Conservation (phyloP, 176 grass and related monocot genomes). For the Oryza coarctata region DNA sequence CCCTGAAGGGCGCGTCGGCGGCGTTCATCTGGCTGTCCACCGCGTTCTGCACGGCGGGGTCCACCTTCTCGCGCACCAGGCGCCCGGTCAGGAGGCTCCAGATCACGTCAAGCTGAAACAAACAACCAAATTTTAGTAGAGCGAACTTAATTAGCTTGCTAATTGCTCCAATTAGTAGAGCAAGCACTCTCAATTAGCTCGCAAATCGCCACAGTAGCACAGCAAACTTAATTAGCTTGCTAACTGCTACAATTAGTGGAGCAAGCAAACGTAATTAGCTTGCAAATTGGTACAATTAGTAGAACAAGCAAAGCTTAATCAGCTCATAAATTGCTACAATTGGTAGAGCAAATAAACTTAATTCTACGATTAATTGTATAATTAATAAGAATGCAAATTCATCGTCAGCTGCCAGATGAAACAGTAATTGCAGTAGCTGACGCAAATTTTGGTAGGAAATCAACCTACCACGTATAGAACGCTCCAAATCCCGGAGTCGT, state of each 20-base stretch:
- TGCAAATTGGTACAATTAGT: background rate
- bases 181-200: background rate
- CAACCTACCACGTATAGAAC: slow-evolving; percentile 67
- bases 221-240: background rate
- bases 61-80: slow-evolving; percentile 83
- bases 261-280: background rate
- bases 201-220: background rate
- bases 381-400: background rate
- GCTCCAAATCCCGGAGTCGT: slow-evolving; percentile 64
- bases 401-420: background rate
- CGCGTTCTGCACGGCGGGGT: slow-evolving; percentile 85
- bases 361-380: background rate
- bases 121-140: background rate
- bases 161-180: background rate
- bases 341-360: background rate
- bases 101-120: slow-evolving; percentile 60
- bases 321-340: background rate
- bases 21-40: slow-evolving; percentile 92
- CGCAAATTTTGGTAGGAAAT: background rate
- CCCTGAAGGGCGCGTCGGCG: slow-evolving; percentile 45
- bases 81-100: slow-evolving; percentile 80
- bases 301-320: background rate
- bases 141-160: background rate
- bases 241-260: background rate
- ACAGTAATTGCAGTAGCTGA: background rate